Conservation (phyloP, 805 yeast genomes). For the Lipomyces orientalis region DNA sequence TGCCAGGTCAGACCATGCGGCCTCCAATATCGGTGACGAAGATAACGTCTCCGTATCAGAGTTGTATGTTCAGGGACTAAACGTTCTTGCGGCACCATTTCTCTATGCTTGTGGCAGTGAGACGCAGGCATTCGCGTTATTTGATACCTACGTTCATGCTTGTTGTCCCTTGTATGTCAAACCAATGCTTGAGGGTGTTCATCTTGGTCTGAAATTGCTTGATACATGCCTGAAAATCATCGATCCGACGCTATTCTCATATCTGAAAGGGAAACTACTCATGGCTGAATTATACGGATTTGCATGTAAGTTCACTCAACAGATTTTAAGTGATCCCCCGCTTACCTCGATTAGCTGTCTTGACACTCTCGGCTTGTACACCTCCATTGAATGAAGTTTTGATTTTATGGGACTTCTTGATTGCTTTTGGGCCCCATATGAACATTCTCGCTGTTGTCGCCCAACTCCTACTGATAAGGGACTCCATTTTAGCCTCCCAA, state of each 20-base stretch:
- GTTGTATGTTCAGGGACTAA: slow-evolving; percentile 89
- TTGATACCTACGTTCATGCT: slow-evolving; percentile 63
- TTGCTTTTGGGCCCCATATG: slow-evolving; percentile 90
- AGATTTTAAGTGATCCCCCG: neutral
- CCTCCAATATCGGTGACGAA: slow-evolving; percentile 37
- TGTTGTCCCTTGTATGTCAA: slow-evolving; percentile 80
- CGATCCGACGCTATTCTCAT: slow-evolving; percentile 71
- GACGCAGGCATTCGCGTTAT: slow-evolving; percentile 80
- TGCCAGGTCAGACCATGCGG: slow-evolving; percentile 25
- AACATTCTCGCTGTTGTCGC: slow-evolving; percentile 84
- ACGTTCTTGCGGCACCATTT: slow-evolving; percentile 83
- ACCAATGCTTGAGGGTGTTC: slow-evolving; percentile 80
- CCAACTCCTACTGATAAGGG: slow-evolving; percentile 73
- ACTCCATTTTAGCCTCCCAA: slow-evolving; percentile 59
- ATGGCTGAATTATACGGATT: slow-evolving; percentile 88
- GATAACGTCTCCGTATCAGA: slow-evolving; percentile 27
- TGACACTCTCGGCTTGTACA: slow-evolving; percentile 86
- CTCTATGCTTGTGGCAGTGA: slow-evolving; percentile 77
- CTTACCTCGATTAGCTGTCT: slow-evolving; percentile 53
- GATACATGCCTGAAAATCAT: slow-evolving; percentile 72
- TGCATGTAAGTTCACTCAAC: slow-evolving; percentile 42
- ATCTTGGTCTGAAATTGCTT: slow-evolving; percentile 72
- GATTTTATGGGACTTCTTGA: slow-evolving; percentile 85
- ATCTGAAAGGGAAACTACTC: slow-evolving; percentile 65
- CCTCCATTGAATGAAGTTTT: slow-evolving; percentile 80